Evolutionary conservation across 305 asterid genomes (phyloP).

Genomic region (Salvia sclarea): DNA sequence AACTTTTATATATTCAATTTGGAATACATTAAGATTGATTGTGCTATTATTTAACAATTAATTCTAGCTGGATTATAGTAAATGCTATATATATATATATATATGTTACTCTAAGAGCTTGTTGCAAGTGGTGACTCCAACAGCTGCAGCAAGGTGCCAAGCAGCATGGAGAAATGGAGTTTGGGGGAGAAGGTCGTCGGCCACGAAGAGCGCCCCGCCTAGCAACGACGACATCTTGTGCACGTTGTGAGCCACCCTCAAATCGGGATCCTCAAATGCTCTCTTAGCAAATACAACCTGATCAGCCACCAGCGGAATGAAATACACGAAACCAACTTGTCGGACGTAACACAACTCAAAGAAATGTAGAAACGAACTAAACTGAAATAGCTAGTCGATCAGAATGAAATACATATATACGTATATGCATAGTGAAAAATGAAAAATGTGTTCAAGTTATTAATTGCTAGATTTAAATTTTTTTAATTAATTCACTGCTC

Average conservation of each 20-base stretch:
- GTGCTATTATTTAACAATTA: neutral
- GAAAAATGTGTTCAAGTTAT: too few species aligned
- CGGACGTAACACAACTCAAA: too few species aligned
- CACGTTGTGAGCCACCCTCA: slow-evolving; percentile 64
- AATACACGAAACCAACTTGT: too few species aligned
- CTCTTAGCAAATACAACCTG: slow-evolving; percentile 85
- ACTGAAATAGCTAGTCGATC: too few species aligned
- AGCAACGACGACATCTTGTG: slow-evolving; percentile 74
- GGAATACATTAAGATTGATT: neutral
- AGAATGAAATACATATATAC: too few species aligned
- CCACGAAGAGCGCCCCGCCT: slow-evolving; percentile 78
- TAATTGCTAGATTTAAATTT: too few species aligned
- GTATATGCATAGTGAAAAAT: too few species aligned
- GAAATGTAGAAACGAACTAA: too few species aligned
- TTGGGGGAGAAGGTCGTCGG: slow-evolving; percentile 68
- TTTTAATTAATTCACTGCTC: too few species aligned
- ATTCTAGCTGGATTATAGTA: too few species aligned
- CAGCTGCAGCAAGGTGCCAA: slow-evolving; percentile 95
- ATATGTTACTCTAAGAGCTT: slow-evolving; percentile 59
- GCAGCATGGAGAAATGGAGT: slow-evolving; percentile 87
- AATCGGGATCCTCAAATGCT: slow-evolving; percentile 73
- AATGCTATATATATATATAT: too few species aligned
- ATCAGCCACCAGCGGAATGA: neutral
- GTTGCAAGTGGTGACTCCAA: slow-evolving; percentile 81
- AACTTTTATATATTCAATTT: neutral